phyloP scores from a whole-genome alignment of 768 basidiomycete genomes.

The Brasilioporus rufonigricans region DNA sequence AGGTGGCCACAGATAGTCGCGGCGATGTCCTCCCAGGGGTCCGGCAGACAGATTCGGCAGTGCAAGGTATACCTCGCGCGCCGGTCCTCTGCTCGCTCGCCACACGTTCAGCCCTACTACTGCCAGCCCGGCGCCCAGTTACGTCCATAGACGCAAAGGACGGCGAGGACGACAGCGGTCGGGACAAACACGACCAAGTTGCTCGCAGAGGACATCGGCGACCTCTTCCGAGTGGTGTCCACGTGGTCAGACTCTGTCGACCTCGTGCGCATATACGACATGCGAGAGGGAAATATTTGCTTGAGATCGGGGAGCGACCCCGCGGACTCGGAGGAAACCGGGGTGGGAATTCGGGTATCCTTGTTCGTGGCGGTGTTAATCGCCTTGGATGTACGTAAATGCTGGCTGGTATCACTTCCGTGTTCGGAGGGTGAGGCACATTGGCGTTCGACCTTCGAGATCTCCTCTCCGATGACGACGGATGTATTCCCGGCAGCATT shows the following conservation, averaged over 20 bases:
- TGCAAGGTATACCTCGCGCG: conserved; percentile 34
- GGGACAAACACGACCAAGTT: conserved; percentile 31
- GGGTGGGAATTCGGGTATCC: conserved; percentile 11
- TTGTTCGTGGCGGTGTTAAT: background rate
- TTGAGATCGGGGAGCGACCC: conserved; percentile 16
- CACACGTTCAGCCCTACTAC: too few relatives aligned
- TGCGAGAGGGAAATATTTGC: background rate
- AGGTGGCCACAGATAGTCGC: conserved; percentile 64
- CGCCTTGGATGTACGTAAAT: background rate
- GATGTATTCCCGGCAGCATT: background rate
- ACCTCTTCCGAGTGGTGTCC: conserved; percentile 3
- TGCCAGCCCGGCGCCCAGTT: background rate
- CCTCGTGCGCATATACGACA: too few relatives aligned
- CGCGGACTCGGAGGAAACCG: conserved; percentile 8
- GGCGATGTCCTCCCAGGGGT: conserved; percentile 51
- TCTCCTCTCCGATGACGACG: background rate
- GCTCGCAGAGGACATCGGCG: conserved; percentile 11
- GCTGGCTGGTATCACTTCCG: conserved; percentile 17
- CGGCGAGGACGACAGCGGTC: conserved; percentile 23
- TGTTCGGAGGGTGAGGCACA: conserved; percentile 25
- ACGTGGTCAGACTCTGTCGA: background rate
- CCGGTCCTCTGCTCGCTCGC: background rate
- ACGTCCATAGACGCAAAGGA: conserved; percentile 23
- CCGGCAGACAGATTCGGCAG: conserved; percentile 48
- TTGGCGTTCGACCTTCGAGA: background rate